Evolutionary conservation across 1,139 yeast genomes (phyloP).

Genomic region (Blastobotrys persicus): DNA sequence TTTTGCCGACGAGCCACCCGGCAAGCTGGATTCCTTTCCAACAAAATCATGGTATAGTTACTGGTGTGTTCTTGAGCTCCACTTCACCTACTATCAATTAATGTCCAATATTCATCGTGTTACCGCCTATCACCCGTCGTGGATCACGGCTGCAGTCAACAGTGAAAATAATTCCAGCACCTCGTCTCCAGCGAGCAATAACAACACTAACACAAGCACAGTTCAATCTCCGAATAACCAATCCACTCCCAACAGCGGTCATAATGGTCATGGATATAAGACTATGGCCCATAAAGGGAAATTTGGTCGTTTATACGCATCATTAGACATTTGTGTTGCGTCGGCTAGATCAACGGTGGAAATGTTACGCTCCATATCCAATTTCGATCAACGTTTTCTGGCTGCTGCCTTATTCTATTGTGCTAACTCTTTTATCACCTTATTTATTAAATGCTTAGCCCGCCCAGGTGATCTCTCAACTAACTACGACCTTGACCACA

Average conservation of each 20-base stretch:
- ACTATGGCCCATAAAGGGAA: constrained; percentile 6
- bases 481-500: constrained; percentile 25
- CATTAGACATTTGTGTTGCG: constrained; percentile 27
- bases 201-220: not conserved
- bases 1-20: constrained; percentile 5
- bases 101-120: constrained; percentile 30
- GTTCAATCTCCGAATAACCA: not conserved
- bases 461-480: constrained; percentile 28
- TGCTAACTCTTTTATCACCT: constrained; percentile 28
- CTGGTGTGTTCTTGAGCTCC: constrained; percentile 21
- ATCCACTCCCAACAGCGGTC: not conserved
- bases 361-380: constrained; percentile 17
- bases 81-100: constrained; percentile 29
- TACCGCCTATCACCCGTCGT: constrained; percentile 35
- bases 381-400: constrained; percentile 21
- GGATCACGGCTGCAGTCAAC: constrained; percentile 24
- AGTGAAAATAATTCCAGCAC: constrained; percentile 13
- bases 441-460: constrained; percentile 30
- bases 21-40: not conserved
- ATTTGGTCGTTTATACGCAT: constrained; percentile 25
- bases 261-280: not conserved
- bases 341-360: constrained; percentile 28
- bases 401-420: constrained; percentile 25
- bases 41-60: constrained; percentile 11
- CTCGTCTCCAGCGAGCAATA: constrained; percentile 4